Base-by-base conservation (phyloP, 495 filamentous ascomycete species). In the Copromyces sp. region DNA sequence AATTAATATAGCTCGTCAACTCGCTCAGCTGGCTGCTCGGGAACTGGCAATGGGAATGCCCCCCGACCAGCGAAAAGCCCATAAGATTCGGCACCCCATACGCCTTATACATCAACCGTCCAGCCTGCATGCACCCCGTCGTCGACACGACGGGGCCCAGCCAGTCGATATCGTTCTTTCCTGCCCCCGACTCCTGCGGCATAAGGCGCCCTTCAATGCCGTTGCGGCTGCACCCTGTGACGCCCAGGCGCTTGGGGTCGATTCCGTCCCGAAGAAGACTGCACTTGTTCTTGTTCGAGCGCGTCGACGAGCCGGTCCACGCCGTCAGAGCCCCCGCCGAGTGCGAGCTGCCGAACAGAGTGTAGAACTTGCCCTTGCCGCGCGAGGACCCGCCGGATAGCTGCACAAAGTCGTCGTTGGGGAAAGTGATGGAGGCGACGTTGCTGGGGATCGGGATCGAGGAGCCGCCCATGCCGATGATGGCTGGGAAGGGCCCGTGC, bases 81-180 rank as follows among this genome's bases (percentile, higher is more conserved):
- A 88, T 86, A 79, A 84, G 82, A 73, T 80, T 82, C 61, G 83
- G 78, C 0, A 80, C 84, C 47, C 87, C 86, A 39, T 84, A 77
- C 17, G 83, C 83, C 78, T 87, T 81, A 80, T 87, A 89, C 73
- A 85, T 82, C 68, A 81, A 71, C 61, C 83, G 82, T 4, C 80
- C 87, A 29, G 84, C 85, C 79, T 82, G 84, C 87, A 87, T 87
- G 83, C 86, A 88, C 39, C 79, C 87, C 9, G 83, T 86, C 44
- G 83, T 85, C 73, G 79, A 79, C 59, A 83, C 82, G 72, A 83
- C 82, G 72, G 85, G 84, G 68, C 85, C 85, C 20, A 88, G 81
- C 86, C 86, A 88, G 77, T 87, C 84, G 75, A 87, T 87, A 72
- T 87, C 81, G 77, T 88, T 88, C 24, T n/a, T n/a, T n/a, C n/a